Evolutionary conservation across 208 protist genomes (phyloP).

Genomic region (Crithidia mellificae): DNA sequence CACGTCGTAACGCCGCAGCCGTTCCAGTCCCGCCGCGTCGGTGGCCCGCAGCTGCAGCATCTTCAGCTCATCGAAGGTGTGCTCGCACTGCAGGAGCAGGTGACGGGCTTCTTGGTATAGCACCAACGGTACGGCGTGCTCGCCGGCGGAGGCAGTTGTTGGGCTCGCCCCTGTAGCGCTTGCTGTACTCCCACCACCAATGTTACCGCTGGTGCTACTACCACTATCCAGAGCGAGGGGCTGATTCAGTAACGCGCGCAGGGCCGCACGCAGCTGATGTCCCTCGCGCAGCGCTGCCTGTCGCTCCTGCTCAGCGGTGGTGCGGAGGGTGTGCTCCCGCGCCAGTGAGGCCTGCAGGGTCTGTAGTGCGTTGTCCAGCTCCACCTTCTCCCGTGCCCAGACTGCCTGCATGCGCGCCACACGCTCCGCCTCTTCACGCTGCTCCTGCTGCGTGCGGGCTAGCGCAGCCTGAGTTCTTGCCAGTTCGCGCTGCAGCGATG

Average conservation of each 20-base stretch:
- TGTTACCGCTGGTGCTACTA: too few species aligned
- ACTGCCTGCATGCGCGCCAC: conserved; percentile 10
- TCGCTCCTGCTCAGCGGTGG: conserved; percentile 23
- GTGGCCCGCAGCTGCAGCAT: conserved; percentile 29
- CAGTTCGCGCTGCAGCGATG: not conserved
- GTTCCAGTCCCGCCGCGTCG: conserved; percentile 19
- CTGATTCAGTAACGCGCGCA: conserved; percentile 13
- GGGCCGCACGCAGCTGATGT: conserved; percentile 24
- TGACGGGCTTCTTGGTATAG: conserved; percentile 27
- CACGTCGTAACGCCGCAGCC: conserved; percentile 22
- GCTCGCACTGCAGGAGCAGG: conserved; percentile 16
- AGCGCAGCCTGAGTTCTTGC: not conserved
- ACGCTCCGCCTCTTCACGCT: not conserved
- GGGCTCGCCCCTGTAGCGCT: too few species aligned
- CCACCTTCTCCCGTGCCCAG: conserved; percentile 23
- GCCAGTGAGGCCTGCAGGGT: conserved; percentile 24
- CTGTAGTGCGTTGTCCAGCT: conserved; percentile 18
- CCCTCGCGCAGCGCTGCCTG: conserved; percentile 6
- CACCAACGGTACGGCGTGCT: conserved; percentile 3
- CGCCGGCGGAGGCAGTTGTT: too few species aligned
- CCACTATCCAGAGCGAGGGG: too few species aligned
- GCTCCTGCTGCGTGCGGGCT: not conserved
- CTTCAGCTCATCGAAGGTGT: conserved; percentile 28
- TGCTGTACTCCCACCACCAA: not conserved
- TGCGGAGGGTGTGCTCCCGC: conserved; percentile 30